phyloP scores from a whole-genome alignment of 345 rosid genomes.

The Bretschneidera sinensis region DNA sequence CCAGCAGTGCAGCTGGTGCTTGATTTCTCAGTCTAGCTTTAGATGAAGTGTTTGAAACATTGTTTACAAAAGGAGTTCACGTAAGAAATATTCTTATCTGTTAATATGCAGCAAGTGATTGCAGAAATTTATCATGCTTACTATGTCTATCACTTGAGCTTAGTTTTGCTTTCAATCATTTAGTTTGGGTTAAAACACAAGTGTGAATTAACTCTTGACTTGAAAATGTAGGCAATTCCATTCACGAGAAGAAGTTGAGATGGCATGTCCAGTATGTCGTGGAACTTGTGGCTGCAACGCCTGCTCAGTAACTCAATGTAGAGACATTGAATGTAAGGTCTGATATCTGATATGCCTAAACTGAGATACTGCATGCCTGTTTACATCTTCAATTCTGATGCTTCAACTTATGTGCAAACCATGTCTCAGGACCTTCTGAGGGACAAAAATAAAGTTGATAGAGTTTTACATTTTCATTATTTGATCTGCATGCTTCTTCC shows the following conservation, averaged over 20 bases:
- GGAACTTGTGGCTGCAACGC: slow-evolving; percentile 77
- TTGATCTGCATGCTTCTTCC: slow-evolving; percentile 94
- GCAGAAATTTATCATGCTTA: not conserved
- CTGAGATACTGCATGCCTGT: slow-evolving; percentile 10
- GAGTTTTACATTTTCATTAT: slow-evolving; percentile 72
- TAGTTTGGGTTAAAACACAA: slow-evolving; percentile 3
- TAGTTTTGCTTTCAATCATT: slow-evolving; percentile 1
- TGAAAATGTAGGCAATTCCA: not conserved
- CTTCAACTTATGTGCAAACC: slow-evolving; percentile 13
- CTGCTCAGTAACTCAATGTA: slow-evolving; percentile 50
- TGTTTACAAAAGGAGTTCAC: not conserved
- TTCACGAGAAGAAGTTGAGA: slow-evolving; percentile 53
- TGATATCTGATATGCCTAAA: slow-evolving; percentile 30
- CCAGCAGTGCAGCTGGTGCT: not conserved
- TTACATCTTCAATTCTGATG: slow-evolving; percentile 9
- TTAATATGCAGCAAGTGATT: not conserved
- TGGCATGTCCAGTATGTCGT: slow-evolving; percentile 79
- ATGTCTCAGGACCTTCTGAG: slow-evolving; percentile 54
- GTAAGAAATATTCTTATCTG: no score
- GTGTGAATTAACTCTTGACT: slow-evolving; percentile 4
- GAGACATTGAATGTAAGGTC: slow-evolving; percentile 76
- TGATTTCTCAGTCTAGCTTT: not conserved
- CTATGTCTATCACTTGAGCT: not conserved
- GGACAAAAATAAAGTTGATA: slow-evolving; percentile 52
- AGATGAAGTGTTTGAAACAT: no score